phyloP scores from a whole-genome alignment of 2,329 filamentous ascomycete genomes.

The Botrytis aclada region DNA sequence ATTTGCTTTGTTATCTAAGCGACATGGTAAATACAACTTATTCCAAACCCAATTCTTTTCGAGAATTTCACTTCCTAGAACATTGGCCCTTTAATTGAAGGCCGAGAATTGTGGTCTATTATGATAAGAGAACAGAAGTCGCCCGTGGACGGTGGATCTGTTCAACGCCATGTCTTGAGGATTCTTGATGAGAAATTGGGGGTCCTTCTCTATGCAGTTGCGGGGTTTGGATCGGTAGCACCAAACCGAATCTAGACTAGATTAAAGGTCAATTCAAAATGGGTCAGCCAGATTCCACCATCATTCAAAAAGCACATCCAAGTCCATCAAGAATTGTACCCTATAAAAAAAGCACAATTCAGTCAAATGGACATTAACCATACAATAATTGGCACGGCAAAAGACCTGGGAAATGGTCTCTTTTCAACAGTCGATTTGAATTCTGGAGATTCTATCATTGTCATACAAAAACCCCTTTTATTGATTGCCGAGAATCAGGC shows the following conservation, averaged over 20 bases:
- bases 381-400: slow-evolving; percentile 19
- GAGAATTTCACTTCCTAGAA: background rate
- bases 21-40: background rate
- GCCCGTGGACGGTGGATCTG: background rate
- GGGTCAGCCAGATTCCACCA: background rate
- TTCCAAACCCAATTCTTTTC: too few relatives aligned
- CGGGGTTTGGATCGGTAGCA: slow-evolving; percentile 9
- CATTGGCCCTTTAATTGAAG: background rate
- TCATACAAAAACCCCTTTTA: slow-evolving; percentile 29
- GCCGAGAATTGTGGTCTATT: too few relatives aligned
- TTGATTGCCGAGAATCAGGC: slow-evolving; percentile 33
- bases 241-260: slow-evolving; percentile 3
- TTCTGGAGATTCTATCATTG: slow-evolving; percentile 29
- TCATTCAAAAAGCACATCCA: background rate
- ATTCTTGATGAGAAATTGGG: too few relatives aligned
- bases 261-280: background rate
- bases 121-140: background rate
- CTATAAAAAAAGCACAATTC: background rate
- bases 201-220: background rate
- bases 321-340: background rate
- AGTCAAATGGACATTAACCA: slow-evolving; percentile 24
- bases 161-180: background rate
- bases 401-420: slow-evolving; percentile 29
- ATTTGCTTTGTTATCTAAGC: background rate
- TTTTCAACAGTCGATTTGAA: slow-evolving; percentile 23